These are phyloP conservation scores for Luffa aegyptiaca DNA, from an alignment of 306 rosid species.

Conservation along the genomic window DNA sequence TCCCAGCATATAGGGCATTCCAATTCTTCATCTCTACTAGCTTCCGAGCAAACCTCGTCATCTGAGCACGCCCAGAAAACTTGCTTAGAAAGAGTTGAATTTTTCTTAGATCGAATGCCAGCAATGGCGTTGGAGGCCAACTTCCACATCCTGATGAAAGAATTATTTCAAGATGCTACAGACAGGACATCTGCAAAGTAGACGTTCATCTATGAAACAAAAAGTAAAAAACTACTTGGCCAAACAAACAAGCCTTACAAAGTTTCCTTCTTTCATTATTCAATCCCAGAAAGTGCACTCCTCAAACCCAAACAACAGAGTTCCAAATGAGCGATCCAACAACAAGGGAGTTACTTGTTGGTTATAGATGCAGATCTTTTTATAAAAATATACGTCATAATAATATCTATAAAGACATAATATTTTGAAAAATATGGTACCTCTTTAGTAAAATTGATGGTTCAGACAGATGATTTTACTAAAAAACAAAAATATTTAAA, in stretches of 20 bases:
- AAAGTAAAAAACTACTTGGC: background rate
- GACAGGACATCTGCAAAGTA: background rate
- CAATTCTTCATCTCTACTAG: slow-evolving; percentile 68
- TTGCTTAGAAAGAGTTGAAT: slow-evolving; percentile 28
- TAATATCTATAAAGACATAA: background rate
- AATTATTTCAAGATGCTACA: background rate
- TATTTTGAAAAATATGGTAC: background rate
- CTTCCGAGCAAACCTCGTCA: slow-evolving; percentile 69
- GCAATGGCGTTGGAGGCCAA: slow-evolving; percentile 61
- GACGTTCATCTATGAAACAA: background rate
- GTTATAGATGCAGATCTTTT: background rate
- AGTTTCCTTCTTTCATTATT: background rate
- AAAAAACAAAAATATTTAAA: background rate
- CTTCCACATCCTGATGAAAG: slow-evolving; percentile 50
- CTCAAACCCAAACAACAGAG: background rate
- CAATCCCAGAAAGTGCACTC: background rate
- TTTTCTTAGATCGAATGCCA: slow-evolving; percentile 54
- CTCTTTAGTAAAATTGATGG: background rate
- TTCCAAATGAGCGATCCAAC: background rate
- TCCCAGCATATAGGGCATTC: slow-evolving; percentile 95
- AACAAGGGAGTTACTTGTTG: background rate
- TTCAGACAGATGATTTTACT: background rate
- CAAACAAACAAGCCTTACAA: background rate
- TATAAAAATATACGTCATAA: background rate
- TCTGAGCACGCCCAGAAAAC: slow-evolving; percentile 62